Percentiles rank a stretch among this genome's conserved stretches.
These are phyloP conservation scores for Colletotrichum theobromicola DNA, from an alignment of 2,329 filamentous ascomycete genomes.

Conservation along the genomic window DNA sequence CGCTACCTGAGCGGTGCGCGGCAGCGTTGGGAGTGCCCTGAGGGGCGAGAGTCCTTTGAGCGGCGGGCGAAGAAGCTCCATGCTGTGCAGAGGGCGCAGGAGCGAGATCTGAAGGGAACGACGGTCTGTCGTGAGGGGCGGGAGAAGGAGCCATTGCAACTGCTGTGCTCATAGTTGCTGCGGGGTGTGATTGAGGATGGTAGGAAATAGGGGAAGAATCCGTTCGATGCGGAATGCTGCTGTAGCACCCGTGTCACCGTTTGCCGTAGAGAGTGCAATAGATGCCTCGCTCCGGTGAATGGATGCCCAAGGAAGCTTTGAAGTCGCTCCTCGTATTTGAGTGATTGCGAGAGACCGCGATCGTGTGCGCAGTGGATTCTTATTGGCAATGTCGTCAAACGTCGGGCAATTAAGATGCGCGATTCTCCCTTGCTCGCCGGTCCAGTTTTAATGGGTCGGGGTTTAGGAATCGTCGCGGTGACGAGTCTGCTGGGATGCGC, in stretches of 20 bases:
- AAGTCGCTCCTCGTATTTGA: not conserved
- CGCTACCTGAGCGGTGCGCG: slow-evolving; percentile 55
- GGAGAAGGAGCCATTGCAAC: slow-evolving; percentile 73
- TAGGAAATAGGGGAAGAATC: not conserved
- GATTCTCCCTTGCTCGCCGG: slow-evolving; percentile 18
- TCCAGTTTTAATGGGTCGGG: slow-evolving; percentile 16
- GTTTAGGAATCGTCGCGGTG: slow-evolving; percentile 7
- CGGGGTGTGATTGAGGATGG: not conserved
- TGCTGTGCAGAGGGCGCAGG: slow-evolving; percentile 30
- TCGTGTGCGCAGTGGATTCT: not conserved
- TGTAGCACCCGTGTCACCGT: not conserved
- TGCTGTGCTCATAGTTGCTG: slow-evolving; percentile 66
- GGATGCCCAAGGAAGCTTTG: not conserved
- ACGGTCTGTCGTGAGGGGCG: slow-evolving; percentile 67
- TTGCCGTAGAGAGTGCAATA: not conserved
- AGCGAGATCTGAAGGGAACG: slow-evolving; percentile 58
- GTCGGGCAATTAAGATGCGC: slow-evolving; percentile 9
- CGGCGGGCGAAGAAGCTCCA: slow-evolving; percentile 47
- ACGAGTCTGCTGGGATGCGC: not conserved
- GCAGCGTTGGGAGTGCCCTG: slow-evolving; percentile 48
- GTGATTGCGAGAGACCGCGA: not conserved
- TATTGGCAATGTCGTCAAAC: slow-evolving; percentile 10
- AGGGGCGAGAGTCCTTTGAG: slow-evolving; percentile 45
- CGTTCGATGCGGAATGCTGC: slow-evolving; percentile 4
- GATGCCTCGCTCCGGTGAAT: not conserved